phyloP scores from a whole-genome alignment of 306 rosid genomes.

The Acacia crassicarpa region DNA sequence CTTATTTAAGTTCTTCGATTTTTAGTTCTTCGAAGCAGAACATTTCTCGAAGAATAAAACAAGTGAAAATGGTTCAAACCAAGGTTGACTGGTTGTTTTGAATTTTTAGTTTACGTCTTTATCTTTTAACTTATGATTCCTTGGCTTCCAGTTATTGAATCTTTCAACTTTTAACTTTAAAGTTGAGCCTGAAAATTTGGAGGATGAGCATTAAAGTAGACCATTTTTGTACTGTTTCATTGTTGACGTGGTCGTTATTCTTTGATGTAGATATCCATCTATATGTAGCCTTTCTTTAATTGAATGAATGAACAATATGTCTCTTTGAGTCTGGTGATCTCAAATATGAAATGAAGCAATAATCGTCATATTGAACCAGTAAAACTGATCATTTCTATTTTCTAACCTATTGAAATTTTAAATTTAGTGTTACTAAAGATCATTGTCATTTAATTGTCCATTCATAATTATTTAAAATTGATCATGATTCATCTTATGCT shows the following conservation, averaged over 20 bases:
- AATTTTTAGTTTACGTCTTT: not conserved
- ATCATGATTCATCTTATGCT: not conserved
- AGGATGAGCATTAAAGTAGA: not conserved
- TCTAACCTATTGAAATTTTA: not conserved
- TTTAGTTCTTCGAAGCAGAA: not conserved
- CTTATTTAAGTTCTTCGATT: no score
- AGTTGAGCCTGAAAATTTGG: not conserved
- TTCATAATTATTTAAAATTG: not conserved
- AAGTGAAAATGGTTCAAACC: not conserved
- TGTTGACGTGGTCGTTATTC: not conserved
- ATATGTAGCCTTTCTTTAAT: no score
- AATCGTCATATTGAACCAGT: not conserved
- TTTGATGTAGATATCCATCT: not conserved
- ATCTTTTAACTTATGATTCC: not conserved
- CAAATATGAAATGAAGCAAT: not conserved
- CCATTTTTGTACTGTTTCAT: no score
- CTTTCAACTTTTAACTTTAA: not conserved
- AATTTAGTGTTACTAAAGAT: not conserved
- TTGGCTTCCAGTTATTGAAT: not conserved
- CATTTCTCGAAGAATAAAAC: not conserved
- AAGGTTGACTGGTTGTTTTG: not conserved
- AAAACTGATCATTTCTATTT: not conserved
- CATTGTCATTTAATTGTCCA: not conserved
- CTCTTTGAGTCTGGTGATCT: not conserved
- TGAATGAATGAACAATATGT: not conserved